Base-by-base conservation (phyloP, 2,329 filamentous ascomycete species). In the Aspergillus jensenii region DNA sequence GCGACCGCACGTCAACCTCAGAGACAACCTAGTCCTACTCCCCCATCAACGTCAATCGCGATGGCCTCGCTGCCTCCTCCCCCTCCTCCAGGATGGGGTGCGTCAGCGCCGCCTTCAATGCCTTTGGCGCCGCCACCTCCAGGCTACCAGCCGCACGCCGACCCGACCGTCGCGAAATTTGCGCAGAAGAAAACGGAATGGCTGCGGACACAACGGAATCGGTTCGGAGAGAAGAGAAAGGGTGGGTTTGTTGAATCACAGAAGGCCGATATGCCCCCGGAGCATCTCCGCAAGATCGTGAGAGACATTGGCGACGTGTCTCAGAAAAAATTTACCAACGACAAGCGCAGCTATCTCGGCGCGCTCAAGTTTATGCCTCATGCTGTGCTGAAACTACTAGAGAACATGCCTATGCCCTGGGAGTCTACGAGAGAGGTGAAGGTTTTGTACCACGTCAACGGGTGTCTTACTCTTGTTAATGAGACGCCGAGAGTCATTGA, bases 341-440 rank as follows among this genome's bases (percentile, higher is more conserved):
- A 99, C 80, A 99, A 99, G 83, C 87, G 95, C 66, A 97, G 93
- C 77, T 99, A 99, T 75, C 84, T 99, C 48, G 96, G 96, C 62
- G 95, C 96, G 35, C 79, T 99, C 62, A 99, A 99, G 79, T 99
- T 97, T 79, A 99, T 99, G 95, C 95, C 95, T 1, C 95, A 99
- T 73, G 95, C 95, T 6, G 95, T 99, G 11, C 79, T 99, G 79
- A 99, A 99, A 81, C 83, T 99, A 23, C 77, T 99, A 56, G 95
- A 99, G 80, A 99, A 99, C 70, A 99, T 99, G 95, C 95, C 95
- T 4, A 99, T 99, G 95, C 95, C 95, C 0, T 99, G 95, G 95
- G 95, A 99, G 79, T 95, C 92, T 57, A 87, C 91, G 25, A 87
- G 93, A 62, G 95, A 99, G 71, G 96, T 99, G 61, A 98, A 98